phyloP scores from a whole-genome alignment of 2,329 filamentous ascomycete species.

The Gaeumannomyces tritici region DNA sequence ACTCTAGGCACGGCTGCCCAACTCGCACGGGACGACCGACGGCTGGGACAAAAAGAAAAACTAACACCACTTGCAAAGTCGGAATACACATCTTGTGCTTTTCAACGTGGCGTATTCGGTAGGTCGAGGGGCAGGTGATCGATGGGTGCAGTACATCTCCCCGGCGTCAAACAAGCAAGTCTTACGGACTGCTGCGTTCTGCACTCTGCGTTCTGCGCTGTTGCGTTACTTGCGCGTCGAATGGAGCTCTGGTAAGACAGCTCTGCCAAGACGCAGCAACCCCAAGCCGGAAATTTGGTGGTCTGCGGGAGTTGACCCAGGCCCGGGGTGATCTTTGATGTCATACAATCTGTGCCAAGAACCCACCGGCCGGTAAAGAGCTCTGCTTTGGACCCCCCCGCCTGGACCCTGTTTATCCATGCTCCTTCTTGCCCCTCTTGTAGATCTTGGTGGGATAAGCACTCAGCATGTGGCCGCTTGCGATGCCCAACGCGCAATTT shows the following conservation, averaged over 20 bases:
- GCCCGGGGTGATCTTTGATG: not conserved
- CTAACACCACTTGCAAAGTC: not conserved
- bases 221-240: not conserved
- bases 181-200: not conserved
- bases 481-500: not conserved
- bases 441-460: not conserved
- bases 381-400: too few species aligned
- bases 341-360: not conserved
- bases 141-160: too few species aligned
- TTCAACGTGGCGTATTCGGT: not conserved
- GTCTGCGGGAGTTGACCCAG: not conserved
- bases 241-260: not conserved
- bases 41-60: not conserved
- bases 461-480: not conserved
- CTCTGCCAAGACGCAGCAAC: not conserved
- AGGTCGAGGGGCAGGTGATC: not conserved
- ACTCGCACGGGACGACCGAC: not conserved
- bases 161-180: not conserved
- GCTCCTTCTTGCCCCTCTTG: not conserved
- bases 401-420: not conserved
- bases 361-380: too few species aligned
- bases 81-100: not conserved
- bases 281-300: not conserved
- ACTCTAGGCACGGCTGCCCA: not conserved
- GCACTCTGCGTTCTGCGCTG: not conserved